A percentile compares a stretch with the other conserved stretches of the same genome.
These are phyloP conservation scores for Picochlorum sp. DNA, from an alignment of 139 green algal genomes.

Conservation along the genomic window DNA sequence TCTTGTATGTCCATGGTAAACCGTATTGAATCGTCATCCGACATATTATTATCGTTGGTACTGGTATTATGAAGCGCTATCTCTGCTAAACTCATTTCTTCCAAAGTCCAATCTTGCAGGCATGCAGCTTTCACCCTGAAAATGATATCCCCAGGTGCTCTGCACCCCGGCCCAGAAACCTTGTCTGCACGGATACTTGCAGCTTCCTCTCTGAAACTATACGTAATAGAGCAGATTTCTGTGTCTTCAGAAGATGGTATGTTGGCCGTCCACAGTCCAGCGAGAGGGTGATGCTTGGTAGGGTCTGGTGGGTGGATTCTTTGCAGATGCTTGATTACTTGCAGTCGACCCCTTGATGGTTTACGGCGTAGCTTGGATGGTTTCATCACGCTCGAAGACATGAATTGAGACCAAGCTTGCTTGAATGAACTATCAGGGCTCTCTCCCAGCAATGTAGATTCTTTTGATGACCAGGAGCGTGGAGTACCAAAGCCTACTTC, in stretches of 20 bases:
- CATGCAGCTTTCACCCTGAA: background rate
- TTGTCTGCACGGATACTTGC: background rate
- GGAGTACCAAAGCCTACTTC: constrained; percentile 7
- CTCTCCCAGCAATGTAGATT: constrained; percentile 8
- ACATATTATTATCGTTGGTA: too few relatives aligned
- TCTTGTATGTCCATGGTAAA: too few relatives aligned
- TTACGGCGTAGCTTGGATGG: background rate
- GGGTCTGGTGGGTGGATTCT: constrained; percentile 11
- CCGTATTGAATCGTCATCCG: too few relatives aligned
- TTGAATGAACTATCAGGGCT: constrained; percentile 36
- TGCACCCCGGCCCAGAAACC: background rate
- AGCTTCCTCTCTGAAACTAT: background rate
- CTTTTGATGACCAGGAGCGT: background rate
- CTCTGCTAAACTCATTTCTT: too few relatives aligned
- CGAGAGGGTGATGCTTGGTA: constrained; percentile 15
- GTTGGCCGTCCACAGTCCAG: constrained; percentile 14
- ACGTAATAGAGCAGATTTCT: background rate
- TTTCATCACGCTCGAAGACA: constrained; percentile 6
- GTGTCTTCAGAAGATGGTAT: too few relatives aligned
- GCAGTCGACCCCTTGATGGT: background rate
- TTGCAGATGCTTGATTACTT: constrained; percentile 11
- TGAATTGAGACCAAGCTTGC: constrained; percentile 33
- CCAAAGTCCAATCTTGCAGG: too few relatives aligned
- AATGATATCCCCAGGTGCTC: background rate
- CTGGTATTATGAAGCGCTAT: too few relatives aligned